Percentiles rank a stretch among this genome's conserved stretches.
Evolutionary conservation across 345 rosid genomes (phyloP).

Genomic region (Aethionema arabicum): DNA sequence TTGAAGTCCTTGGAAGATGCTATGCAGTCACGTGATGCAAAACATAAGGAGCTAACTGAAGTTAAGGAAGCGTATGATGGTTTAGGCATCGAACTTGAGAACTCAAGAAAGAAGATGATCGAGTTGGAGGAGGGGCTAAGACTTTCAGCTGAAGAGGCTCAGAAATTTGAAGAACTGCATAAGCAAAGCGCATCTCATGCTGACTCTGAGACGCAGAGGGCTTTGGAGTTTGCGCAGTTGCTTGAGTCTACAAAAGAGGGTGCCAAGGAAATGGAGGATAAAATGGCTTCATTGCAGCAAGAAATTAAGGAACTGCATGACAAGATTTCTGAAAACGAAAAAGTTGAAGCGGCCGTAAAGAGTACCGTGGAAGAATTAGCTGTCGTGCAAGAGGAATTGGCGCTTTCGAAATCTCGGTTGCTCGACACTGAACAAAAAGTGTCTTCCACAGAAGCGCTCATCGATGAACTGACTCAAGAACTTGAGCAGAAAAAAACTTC

Average conservation of each 20-base stretch:
- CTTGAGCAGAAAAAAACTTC: constrained; percentile 61
- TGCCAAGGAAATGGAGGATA: constrained; percentile 67
- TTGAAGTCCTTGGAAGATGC: constrained; percentile 62
- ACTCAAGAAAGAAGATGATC: constrained; percentile 58
- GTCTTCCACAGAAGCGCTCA: constrained; percentile 61
- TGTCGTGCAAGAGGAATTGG: constrained; percentile 63
- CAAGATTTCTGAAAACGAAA: constrained; percentile 63
- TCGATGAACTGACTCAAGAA: constrained; percentile 57
- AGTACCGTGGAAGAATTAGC: constrained; percentile 59
- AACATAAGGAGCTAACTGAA: constrained; percentile 66
- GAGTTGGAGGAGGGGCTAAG: constrained; percentile 66
- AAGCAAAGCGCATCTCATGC: constrained; percentile 70
- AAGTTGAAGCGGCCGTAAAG: constrained; percentile 69
- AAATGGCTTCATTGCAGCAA: constrained; percentile 54
- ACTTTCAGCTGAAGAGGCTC: constrained; percentile 57
- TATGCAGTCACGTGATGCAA: constrained; percentile 62
- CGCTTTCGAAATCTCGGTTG: constrained; percentile 56
- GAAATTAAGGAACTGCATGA: constrained; percentile 66
- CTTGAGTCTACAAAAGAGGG: constrained; percentile 57
- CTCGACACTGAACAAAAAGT: constrained; percentile 57
- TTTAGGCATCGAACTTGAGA: constrained; percentile 62
- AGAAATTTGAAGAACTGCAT: constrained; percentile 81
- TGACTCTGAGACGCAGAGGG: constrained; percentile 71
- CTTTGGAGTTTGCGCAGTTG: constrained; percentile 70
- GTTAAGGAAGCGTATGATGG: constrained; percentile 77